These are phyloP conservation scores for Cucurbita maxima DNA, from an alignment of 306 rosid species.

Conservation along the genomic window DNA sequence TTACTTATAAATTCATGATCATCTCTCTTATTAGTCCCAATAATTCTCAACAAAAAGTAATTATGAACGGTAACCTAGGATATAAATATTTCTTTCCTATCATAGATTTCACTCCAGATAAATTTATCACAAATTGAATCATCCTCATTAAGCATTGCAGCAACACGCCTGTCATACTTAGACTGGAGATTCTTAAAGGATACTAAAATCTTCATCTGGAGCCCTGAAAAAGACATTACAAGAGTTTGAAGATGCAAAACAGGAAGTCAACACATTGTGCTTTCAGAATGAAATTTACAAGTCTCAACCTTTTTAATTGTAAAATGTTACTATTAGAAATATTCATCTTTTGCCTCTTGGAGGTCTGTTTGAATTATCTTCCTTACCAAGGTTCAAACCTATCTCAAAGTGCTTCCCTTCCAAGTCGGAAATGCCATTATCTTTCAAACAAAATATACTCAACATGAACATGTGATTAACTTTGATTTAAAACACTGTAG, in stretches of 20 bases:
- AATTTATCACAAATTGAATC: conserved; percentile 60
- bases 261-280: no score
- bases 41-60: no score
- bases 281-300: no score
- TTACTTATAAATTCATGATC: no score
- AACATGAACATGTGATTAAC: not conserved
- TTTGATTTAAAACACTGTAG: not conserved
- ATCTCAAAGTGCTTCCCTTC: not conserved
- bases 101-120: conserved; percentile 55
- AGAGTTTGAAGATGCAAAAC: not conserved
- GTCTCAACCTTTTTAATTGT: not conserved
- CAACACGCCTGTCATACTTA: conserved; percentile 53
- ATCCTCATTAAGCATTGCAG: conserved; percentile 29
- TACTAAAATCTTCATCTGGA: conserved; percentile 79
- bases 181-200: conserved; percentile 85
- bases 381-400: not conserved
- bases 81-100: conserved; percentile 51
- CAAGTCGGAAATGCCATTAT: not conserved
- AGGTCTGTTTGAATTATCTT: not conserved
- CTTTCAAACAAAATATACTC: not conserved
- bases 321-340: not conserved
- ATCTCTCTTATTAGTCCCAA: no score
- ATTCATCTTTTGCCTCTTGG: not conserved
- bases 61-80: conserved; percentile 78
- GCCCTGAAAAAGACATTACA: conserved; percentile 38